Base-by-base conservation (phyloP, 768 basidiomycete genomes). In the Hypholoma sublateritium region DNA sequence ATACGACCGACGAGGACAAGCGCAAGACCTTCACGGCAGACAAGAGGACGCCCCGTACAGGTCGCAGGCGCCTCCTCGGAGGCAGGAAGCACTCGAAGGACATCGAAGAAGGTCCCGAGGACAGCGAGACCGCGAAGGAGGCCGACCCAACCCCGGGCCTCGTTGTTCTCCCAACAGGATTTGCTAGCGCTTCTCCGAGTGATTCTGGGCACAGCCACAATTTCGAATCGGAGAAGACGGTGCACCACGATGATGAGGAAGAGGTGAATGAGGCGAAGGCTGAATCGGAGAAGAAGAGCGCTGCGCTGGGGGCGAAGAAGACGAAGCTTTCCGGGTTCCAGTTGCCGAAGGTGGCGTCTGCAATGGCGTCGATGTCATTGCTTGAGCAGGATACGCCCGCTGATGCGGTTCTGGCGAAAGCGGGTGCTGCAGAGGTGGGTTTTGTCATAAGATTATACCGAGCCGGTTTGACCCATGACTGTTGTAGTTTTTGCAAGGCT, bases 371-470 rank as follows among this genome's bases (percentile, higher is more conserved):
- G 4, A 75, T 80, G 67, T 76, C 77, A 55, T 74, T 72, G 50
- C 71, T 85, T 50, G 93, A 93, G 70, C 93, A 94, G 69, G 88
- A 80, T 64, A 91, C 93, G 84, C 93, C 93, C 44, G 89, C 91
- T 37, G 93, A 94, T 72, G 93, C 93, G 14, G 87, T 93, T 53
- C 72, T 95, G 57, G 80, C 84, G 2, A 86, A 90, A 65, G 82
- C 84, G 59, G 82, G 81, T 48, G 91, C 89, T 34, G 84, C 87
- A n/a, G 85, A 89, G 75, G 89, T 89, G 47, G 57, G 78, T 68
- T 16, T 22, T 52, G 16, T 58, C 41, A n/a, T 46, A 9, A 5
- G 17, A 16, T 22, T 14, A 39, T 14, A 11, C 44, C 41, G 50
- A 13, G 2, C 3, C 12, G 3, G 1, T 50, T 43, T 25, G 39